Conservation (phyloP, 2,329 filamentous ascomycete genomes). For the Colletotrichum sp. region DNA sequence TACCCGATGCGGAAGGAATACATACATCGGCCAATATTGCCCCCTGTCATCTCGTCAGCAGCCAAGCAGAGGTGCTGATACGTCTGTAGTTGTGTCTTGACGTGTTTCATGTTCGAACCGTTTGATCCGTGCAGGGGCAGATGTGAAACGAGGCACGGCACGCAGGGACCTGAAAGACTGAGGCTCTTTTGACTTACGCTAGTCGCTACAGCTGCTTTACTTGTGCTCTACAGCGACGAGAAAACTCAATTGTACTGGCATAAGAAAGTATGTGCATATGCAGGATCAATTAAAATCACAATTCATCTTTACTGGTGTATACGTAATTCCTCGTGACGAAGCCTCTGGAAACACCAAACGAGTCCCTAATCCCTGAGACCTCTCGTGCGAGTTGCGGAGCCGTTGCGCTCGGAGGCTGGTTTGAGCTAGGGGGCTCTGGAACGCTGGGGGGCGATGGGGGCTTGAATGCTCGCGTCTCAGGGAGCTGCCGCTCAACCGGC, state of each 20-base stretch:
- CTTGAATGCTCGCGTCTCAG: neutral
- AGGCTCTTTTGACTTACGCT: neutral
- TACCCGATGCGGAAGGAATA: neutral
- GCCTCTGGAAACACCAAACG: neutral
- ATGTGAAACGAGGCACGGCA: neutral
- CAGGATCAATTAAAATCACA: neutral
- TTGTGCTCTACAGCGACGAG: neutral
- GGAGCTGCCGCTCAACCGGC: neutral
- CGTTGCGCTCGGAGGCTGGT: neutral
- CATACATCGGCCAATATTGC: neutral
- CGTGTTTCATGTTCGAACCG: conserved; percentile 10
- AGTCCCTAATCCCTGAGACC: neutral
- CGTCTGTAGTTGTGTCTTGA: conserved; percentile 7
- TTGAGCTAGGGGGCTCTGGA: neutral
- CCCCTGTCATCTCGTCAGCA: neutral
- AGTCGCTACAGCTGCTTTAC: neutral
- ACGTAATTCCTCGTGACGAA: neutral
- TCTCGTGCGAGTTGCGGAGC: neutral
- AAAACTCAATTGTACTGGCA: neutral
- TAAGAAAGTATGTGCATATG: neutral
- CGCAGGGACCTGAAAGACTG: neutral
- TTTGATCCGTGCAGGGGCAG: neutral
- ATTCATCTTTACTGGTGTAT: fast-evolving
- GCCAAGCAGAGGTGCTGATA: conserved; percentile 2
- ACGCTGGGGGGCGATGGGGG: neutral